Conservation (phyloP, 139 green algal species). For the Picochlorum sp. region DNA sequence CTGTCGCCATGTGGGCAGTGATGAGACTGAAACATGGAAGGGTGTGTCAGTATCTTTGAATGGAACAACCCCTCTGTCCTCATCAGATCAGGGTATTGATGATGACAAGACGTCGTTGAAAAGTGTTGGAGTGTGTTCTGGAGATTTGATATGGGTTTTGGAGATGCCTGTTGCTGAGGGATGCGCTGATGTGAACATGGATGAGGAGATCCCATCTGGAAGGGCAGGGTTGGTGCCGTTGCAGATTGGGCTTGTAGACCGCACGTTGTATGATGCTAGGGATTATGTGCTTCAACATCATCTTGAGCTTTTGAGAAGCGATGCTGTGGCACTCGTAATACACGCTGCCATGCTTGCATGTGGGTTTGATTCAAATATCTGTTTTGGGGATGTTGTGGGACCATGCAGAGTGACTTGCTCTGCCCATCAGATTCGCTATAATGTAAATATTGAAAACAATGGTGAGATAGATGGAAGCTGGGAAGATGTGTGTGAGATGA, state of each 20-base stretch:
- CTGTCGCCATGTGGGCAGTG: background rate
- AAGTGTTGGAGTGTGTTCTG: slow-evolving; percentile 20
- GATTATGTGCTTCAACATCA: too few species aligned
- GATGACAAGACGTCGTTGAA: slow-evolving; percentile 7
- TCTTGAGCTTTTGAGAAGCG: too few species aligned
- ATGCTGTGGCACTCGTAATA: slow-evolving; percentile 25
- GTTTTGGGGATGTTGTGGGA: background rate
- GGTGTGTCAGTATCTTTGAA: background rate
- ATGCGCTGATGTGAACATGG: background rate
- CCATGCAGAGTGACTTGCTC: background rate
- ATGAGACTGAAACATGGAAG: background rate
- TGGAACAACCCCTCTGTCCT: background rate
- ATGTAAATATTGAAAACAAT: background rate
- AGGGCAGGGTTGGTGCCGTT: background rate
- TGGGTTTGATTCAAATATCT: slow-evolving; percentile 8
- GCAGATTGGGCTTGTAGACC: background rate
- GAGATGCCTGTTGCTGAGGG: background rate
- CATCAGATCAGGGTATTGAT: background rate
- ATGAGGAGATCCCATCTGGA: background rate
- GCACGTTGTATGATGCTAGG: too few species aligned
- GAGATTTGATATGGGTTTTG: slow-evolving; percentile 36
- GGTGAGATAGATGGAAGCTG: background rate
- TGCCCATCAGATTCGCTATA: background rate
- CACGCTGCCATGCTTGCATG: slow-evolving; percentile 39
- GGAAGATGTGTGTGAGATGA: background rate